Evolutionary conservation across 352 stramenopile genomes (phyloP).

Genomic region (Phytophthora agathidicida): DNA sequence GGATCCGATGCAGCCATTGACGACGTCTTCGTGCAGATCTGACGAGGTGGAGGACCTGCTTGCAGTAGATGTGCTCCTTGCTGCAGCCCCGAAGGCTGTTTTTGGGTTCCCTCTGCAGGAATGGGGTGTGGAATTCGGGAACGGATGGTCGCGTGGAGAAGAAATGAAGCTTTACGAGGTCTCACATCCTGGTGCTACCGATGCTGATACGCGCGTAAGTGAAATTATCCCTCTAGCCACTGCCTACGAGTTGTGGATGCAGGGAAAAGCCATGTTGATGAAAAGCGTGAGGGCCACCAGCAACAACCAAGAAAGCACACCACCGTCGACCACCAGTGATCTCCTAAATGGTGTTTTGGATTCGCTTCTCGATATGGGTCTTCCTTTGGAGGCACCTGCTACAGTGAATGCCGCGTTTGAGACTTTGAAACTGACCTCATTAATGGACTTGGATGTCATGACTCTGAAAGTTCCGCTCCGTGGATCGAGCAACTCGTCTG

Average conservation of each 20-base stretch:
- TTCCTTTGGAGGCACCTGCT: conserved; percentile 21
- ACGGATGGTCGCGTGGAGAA: conserved; percentile 23
- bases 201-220: conserved; percentile 1
- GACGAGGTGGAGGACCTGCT: conserved; percentile 4
- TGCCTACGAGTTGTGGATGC: conserved; percentile 37
- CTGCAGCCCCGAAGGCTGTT: conserved; percentile 28
- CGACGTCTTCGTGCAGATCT: conserved; percentile 23
- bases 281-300: conserved; percentile 8
- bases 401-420: conserved; percentile 34
- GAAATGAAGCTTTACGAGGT: conserved; percentile 22
- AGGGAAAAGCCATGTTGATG: conserved; percentile 24
- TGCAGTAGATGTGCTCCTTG: conserved; percentile 12
- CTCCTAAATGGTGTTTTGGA: conserved; percentile 23
- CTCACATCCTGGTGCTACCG: conserved; percentile 5
- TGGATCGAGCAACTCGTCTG: conserved; percentile 10
- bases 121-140: conserved; percentile 35
- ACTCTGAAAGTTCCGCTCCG: conserved; percentile 31
- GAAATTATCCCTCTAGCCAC: conserved; percentile 33
- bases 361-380: conserved; percentile 4
- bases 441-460: conserved; percentile 37
- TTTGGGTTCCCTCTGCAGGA: conserved; percentile 38
- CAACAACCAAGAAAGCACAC: not conserved
- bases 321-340: conserved; percentile 10
- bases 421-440: conserved; percentile 22
- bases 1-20: conserved; percentile 26